Evolutionary conservation across 345 rosid species (phyloP).

Genomic region (Xanthoceras sorbifolium): DNA sequence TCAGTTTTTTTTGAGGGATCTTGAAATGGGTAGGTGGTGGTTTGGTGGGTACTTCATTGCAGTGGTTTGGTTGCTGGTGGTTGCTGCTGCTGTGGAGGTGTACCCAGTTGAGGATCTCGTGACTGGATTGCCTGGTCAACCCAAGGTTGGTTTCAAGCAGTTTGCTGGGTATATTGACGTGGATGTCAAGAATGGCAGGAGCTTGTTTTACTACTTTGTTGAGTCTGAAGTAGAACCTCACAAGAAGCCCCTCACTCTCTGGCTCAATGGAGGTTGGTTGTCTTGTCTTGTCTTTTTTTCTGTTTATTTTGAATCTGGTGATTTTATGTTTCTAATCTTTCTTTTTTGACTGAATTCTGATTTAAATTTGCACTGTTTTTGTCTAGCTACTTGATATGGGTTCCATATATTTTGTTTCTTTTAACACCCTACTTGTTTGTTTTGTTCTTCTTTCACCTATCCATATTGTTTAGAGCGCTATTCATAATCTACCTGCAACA

Average conservation of each 20-base stretch:
- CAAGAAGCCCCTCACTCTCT: conserved; percentile 75
- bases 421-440: no score
- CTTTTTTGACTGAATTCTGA: no score
- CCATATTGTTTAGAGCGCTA: background rate
- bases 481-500: no score
- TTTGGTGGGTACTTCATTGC: conserved; percentile 29
- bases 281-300: background rate
- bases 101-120: conserved; percentile 79
- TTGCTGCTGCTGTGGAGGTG: conserved; percentile 38
- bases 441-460: background rate
- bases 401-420: no score
- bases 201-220: conserved; percentile 90
- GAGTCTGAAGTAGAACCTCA: conserved; percentile 69
- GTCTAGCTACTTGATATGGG: background rate
- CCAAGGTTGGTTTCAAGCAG: conserved; percentile 69
- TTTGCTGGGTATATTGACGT: conserved; percentile 85
- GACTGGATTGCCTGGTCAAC: conserved; percentile 76
- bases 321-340: conserved; percentile 2
- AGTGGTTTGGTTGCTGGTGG: conserved; percentile 29
- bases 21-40: conserved; percentile 38
- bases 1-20: conserved; percentile 5
- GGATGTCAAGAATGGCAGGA: conserved; percentile 68
- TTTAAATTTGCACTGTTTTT: background rate
- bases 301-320: conserved; percentile 3
- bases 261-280: conserved; percentile 88